Percentiles rank a stretch among this genome's conserved stretches.
Evolutionary conservation across 306 rosid species (phyloP).

Genomic region (Trifolium dubium): DNA sequence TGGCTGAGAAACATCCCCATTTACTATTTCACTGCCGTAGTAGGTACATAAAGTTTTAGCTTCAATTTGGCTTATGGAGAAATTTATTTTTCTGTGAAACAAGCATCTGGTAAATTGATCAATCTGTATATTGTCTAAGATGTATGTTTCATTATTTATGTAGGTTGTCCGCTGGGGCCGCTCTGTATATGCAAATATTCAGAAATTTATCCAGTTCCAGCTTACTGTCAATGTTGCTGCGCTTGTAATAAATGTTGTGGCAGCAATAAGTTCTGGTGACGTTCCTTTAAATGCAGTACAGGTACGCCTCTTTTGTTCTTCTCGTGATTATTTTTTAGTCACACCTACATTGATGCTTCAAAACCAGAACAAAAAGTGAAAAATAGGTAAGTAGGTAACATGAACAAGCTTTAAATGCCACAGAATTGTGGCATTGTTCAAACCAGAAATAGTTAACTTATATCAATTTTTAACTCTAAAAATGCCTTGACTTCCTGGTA

Average conservation of each 20-base stretch:
- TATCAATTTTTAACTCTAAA: slow-evolving; percentile 22
- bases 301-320: slow-evolving; percentile 48
- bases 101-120: slow-evolving; percentile 30
- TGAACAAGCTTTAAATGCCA: not conserved
- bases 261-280: slow-evolving; percentile 76
- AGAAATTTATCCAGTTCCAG: slow-evolving; percentile 97
- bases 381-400: not conserved
- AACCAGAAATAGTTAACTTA: not conserved
- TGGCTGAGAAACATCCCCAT: slow-evolving; percentile 31
- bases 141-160: slow-evolving; percentile 32
- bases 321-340: slow-evolving; percentile 19
- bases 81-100: slow-evolving; percentile 27
- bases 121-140: slow-evolving; percentile 26
- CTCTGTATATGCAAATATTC: slow-evolving; percentile 97
- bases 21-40: slow-evolving; percentile 14
- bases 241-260: slow-evolving; percentile 93
- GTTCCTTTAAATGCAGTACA: slow-evolving; percentile 97
- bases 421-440: slow-evolving; percentile 2
- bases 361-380: slow-evolving; percentile 33
- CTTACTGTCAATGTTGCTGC: slow-evolving; percentile 98
- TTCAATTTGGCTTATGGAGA: slow-evolving; percentile 33
- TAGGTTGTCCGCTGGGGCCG: slow-evolving; percentile 99
- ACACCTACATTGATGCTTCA: slow-evolving; percentile 21
- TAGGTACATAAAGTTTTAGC: not conserved
- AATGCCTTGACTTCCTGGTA: not conserved